These are phyloP conservation scores for Mycena polygramma DNA, from an alignment of 768 basidiomycete species.

Conservation along the genomic window DNA sequence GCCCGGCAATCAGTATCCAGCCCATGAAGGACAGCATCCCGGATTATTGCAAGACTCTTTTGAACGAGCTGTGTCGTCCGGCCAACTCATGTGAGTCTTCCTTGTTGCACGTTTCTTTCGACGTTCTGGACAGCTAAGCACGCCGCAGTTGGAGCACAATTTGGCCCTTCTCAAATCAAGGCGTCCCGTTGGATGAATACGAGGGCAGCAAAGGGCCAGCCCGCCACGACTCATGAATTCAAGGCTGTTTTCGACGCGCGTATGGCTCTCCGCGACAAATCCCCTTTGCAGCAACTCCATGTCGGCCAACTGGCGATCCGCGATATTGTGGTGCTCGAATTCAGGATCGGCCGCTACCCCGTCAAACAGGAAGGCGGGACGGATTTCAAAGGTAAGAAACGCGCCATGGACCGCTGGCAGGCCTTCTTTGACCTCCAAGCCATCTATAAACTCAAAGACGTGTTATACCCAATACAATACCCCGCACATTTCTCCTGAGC, in stretches of 20 bases:
- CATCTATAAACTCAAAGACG: conserved; percentile 1
- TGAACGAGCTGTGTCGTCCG: background rate
- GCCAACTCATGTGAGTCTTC: background rate
- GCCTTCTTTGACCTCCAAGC: conserved; percentile 11
- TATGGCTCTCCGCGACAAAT: background rate
- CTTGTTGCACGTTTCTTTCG: background rate
- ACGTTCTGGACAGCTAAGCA: background rate
- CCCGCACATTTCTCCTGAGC: too few relatives aligned
- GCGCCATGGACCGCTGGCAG: conserved; percentile 6
- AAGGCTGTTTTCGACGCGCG: conserved; percentile 8
- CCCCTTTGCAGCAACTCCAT: background rate
- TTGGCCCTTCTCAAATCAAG: background rate
- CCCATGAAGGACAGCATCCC: background rate
- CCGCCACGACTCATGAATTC: background rate
- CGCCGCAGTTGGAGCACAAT: background rate
- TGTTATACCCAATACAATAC: too few relatives aligned
- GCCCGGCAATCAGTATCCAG: background rate
- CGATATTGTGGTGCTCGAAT: conserved; percentile 4
- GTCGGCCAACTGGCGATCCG: conserved; percentile 1
- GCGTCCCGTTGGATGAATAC: conserved; percentile 6
- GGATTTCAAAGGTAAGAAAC: conserved; percentile 2
- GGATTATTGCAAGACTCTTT: background rate
- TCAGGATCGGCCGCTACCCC: background rate
- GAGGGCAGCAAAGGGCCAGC: background rate
- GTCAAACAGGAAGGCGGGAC: background rate